These are phyloP conservation scores for Xenoacremonium recifei DNA, from an alignment of 2,329 filamentous ascomycete genomes.

Conservation along the genomic window DNA sequence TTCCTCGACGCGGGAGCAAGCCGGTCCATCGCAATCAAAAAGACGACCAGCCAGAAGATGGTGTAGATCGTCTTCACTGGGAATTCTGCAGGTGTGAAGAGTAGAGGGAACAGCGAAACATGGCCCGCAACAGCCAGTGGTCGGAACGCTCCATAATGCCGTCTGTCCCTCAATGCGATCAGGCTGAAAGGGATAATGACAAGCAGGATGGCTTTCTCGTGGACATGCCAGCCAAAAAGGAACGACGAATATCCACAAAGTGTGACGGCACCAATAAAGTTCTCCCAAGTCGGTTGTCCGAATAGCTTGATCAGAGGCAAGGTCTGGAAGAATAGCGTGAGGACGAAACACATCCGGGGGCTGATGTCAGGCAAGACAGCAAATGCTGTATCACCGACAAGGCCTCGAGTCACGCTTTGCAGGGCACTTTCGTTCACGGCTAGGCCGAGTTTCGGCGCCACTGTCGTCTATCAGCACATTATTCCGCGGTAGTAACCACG, in stretches of 20 bases:
- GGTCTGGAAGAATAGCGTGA: slow-evolving; percentile 81
- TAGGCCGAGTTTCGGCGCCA: slow-evolving; percentile 78
- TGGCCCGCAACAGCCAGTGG: slow-evolving; percentile 91
- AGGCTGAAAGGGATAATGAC: slow-evolving; percentile 95
- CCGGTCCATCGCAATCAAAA: slow-evolving; percentile 82
- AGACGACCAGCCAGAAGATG: slow-evolving; percentile 83
- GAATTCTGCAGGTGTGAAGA: slow-evolving; percentile 91
- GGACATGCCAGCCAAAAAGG: slow-evolving; percentile 97
- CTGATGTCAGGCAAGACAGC: slow-evolving; percentile 87
- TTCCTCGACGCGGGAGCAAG: slow-evolving; percentile 80
- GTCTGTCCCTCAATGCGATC: slow-evolving; percentile 83
- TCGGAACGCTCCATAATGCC: slow-evolving; percentile 87
- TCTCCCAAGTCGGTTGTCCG: slow-evolving; percentile 76
- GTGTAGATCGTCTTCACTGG: slow-evolving; percentile 94
- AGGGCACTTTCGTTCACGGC: slow-evolving; percentile 71
- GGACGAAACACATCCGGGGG: slow-evolving; percentile 73
- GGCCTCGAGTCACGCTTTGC: slow-evolving; percentile 84
- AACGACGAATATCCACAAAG: slow-evolving; percentile 96
- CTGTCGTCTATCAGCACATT: slow-evolving; percentile 40
- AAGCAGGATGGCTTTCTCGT: slow-evolving; percentile 93
- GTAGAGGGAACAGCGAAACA: slow-evolving; percentile 88
- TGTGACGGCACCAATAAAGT: slow-evolving; percentile 84
- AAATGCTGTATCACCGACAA: slow-evolving; percentile 92
- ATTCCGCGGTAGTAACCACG: not conserved
- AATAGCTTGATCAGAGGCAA: slow-evolving; percentile 83